These are phyloP conservation scores for Sesbania bispinosa DNA, from an alignment of 306 rosid genomes.

Conservation along the genomic window DNA sequence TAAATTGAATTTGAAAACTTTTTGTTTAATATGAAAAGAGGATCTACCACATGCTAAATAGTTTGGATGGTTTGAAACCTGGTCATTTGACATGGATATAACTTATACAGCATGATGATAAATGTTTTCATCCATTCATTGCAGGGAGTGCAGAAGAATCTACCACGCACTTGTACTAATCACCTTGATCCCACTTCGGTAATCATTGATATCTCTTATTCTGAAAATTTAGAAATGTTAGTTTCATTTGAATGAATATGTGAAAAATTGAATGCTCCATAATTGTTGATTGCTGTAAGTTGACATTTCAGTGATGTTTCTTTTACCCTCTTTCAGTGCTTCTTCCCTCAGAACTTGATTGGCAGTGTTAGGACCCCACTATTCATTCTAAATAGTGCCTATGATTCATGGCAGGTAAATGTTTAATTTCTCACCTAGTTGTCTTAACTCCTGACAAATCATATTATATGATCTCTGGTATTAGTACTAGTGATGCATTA, in stretches of 20 bases:
- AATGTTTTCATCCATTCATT: constrained; percentile 19
- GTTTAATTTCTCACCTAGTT: background rate
- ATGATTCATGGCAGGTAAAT: constrained; percentile 94
- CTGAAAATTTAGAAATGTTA: background rate
- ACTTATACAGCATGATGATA: background rate
- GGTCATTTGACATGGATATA: constrained; percentile 4
- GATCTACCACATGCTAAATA: background rate
- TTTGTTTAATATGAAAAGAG: constrained; percentile 2
- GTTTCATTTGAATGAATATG: constrained; percentile 26
- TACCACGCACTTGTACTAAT: constrained; percentile 60
- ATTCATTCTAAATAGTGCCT: constrained; percentile 86
- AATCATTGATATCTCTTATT: constrained; percentile 25
- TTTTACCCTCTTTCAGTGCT: constrained; percentile 55
- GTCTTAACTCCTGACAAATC: background rate
- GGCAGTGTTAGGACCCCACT: constrained; percentile 63
- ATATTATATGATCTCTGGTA: background rate
- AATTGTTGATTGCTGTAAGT: constrained; percentile 11
- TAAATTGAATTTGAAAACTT: constrained; percentile 2
- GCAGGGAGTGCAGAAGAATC: constrained; percentile 58
- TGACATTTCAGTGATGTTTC: background rate
- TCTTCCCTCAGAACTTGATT: constrained; percentile 89
- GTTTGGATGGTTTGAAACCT: constrained; percentile 8
- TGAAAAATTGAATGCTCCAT: background rate
- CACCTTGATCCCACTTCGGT: constrained; percentile 87
- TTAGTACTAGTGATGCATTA: background rate